phyloP scores from a whole-genome alignment of 495 filamentous ascomycete species.

The Penicillium canescens region DNA sequence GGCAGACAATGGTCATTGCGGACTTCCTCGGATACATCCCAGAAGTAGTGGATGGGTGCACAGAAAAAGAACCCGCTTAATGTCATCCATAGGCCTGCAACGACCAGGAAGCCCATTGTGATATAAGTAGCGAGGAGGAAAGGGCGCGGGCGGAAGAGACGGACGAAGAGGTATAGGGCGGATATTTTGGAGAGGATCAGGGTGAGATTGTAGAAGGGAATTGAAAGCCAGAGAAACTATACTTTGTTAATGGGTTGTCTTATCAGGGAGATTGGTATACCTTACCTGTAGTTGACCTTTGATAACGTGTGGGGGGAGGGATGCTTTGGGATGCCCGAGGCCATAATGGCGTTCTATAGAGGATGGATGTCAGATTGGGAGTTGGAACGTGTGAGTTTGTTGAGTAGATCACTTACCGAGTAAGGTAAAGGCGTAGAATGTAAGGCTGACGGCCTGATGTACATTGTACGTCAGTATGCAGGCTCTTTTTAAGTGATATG shows the following conservation, averaged over 20 bases:
- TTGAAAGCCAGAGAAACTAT: constrained; percentile 37
- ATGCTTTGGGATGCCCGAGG: constrained; percentile 1
- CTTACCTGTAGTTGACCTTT: constrained; percentile 15
- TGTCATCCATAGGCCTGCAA: constrained; percentile 37
- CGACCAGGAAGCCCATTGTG: constrained; percentile 32
- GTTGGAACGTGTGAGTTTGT: neutral
- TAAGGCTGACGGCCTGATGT: constrained; percentile 18
- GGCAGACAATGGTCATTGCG: constrained; percentile 30
- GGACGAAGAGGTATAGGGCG: constrained; percentile 38
- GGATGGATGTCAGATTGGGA: constrained; percentile 8
- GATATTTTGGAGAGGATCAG: constrained; percentile 48
- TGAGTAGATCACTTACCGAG: constrained; percentile 21
- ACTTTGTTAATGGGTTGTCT: neutral
- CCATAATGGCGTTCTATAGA: constrained; percentile 18
- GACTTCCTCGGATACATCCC: constrained; percentile 7
- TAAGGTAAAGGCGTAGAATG: constrained; percentile 28
- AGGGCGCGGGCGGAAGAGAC: constrained; percentile 36
- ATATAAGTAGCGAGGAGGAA: constrained; percentile 30
- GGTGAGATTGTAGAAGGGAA: constrained; percentile 44
- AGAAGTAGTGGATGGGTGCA: constrained; percentile 32
- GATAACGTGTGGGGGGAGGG: neutral
- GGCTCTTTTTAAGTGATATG: neutral
- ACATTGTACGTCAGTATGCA: neutral
- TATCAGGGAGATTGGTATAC: neutral
- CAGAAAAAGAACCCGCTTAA: constrained; percentile 43